Evolutionary conservation across 805 yeast species (phyloP), one percentile per base, ranked within the genome.

Genomic region (Pichia nakasei): DNA sequence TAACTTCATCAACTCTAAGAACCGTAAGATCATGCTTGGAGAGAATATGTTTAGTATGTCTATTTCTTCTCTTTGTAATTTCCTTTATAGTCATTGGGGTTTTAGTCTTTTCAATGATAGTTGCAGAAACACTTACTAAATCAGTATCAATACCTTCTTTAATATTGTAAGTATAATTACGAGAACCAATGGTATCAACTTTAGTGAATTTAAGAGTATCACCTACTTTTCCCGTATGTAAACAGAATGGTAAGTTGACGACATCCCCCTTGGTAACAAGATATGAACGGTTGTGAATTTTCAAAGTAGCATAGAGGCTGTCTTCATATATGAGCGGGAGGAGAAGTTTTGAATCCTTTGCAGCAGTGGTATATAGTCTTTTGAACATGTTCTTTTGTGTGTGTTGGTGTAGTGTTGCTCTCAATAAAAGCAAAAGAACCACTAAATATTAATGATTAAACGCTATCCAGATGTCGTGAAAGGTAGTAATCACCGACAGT

Each of bases 181-280:
- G 80, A 9, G 94, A 80, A 3, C 98, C 98, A 24, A 93, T 64
- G 11, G 87, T 80, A 15, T 82, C 75, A 31, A 91, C 88, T 54
- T 87, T 81, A 49, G 76, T 78, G 58, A 93, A 73, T 39, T 71
- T 66, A 41, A 93, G 68, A n/a, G 70, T 69, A 61, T 89, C 96
- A 18, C 99, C 98, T 4, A 91, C 80, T 42, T 79, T 72, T 11
- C 82, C 93, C 43, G 78, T 75, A 54, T 79, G 82, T 69, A 93
- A 59, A 50, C 78, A 75, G 63, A 76, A 89, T 3, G 97, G 96
- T 34, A 93, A 64, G 21, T 79, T 73, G 42, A 93, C 75, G 51
- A 72, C 75, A 62, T 93, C 99, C 20, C 99, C 99, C 52, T 81
- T 77, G 22, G 97, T 88, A 17, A 93, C 93, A 48, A 93, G 68